phyloP scores from a whole-genome alignment of 768 basidiomycete genomes.

The Rhodotorula babjevae region DNA sequence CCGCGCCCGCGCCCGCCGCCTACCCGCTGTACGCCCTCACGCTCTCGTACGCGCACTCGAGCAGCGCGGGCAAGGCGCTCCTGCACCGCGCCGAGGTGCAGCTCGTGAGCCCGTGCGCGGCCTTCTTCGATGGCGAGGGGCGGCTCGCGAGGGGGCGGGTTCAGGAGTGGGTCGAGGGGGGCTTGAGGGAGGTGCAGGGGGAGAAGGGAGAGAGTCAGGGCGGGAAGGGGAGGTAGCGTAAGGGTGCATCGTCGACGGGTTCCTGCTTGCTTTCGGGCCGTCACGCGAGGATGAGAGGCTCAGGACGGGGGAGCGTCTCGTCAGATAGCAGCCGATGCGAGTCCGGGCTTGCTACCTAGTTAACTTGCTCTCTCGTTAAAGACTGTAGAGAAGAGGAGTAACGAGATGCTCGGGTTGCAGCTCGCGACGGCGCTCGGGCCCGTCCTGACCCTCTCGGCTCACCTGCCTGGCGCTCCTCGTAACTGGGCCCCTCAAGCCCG shows the following conservation, averaged over 20 bases:
- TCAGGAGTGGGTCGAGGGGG: slow-evolving; percentile 13
- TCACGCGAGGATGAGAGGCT: no score
- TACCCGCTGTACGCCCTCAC: slow-evolving; percentile 32
- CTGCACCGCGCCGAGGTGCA: not conserved
- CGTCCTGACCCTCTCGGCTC: no score
- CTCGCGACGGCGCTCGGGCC: no score
- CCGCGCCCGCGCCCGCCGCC: not conserved
- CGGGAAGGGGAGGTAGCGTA: not conserved
- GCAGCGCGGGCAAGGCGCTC: slow-evolving; percentile 26
- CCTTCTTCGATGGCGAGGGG: slow-evolving; percentile 19
- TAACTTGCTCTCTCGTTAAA: no score
- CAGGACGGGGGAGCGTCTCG: no score
- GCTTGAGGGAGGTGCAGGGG: slow-evolving; percentile 4
- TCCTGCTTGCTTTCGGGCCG: no score
- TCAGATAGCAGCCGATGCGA: no score
- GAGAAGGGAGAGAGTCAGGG: not conserved
- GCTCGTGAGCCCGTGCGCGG: not conserved
- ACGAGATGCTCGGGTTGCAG: no score
- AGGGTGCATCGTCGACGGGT: not conserved
- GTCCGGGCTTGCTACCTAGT: no score
- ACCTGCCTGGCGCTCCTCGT: no score
- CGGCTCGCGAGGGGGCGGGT: slow-evolving; percentile 1
- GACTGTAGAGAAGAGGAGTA: no score
- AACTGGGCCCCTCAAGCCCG: no score
- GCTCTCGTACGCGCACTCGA: slow-evolving; percentile 17